phyloP scores from a whole-genome alignment of 306 rosid species.

The Echinosophora koreensis region DNA sequence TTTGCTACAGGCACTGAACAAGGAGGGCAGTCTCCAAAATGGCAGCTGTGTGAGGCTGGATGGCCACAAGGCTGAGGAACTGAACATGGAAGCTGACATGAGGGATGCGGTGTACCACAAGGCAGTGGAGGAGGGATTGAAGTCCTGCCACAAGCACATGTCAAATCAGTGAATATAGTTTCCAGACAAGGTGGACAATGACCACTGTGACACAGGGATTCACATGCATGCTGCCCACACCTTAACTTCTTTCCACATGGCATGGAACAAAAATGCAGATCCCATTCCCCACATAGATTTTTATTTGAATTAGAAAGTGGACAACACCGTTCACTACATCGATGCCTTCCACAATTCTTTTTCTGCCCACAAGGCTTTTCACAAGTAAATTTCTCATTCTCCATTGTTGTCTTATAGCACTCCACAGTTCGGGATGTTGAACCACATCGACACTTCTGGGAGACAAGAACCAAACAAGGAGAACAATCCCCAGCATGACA shows the following conservation, averaged over 20 bases:
- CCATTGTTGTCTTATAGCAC: slow-evolving; percentile 67
- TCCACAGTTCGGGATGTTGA: slow-evolving; percentile 77
- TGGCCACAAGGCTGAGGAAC: slow-evolving; percentile 92
- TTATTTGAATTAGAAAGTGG: slow-evolving; percentile 68
- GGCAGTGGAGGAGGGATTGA: slow-evolving; percentile 92
- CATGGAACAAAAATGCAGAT: slow-evolving; percentile 85
- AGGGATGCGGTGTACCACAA: slow-evolving; percentile 83
- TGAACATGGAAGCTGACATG: slow-evolving; percentile 87
- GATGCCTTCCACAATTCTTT: slow-evolving; percentile 94
- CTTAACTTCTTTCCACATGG: slow-evolving; percentile 81
- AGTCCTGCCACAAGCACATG: slow-evolving; percentile 85
- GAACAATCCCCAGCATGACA: slow-evolving; percentile 87
- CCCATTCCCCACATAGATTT: slow-evolving; percentile 65
- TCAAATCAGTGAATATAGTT: slow-evolving; percentile 84
- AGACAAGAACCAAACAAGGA: slow-evolving; percentile 72
- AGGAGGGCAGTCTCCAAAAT: slow-evolving; percentile 91
- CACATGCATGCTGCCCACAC: slow-evolving; percentile 90
- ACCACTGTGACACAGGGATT: slow-evolving; percentile 86
- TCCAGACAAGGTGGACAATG: slow-evolving; percentile 94
- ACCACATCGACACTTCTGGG: slow-evolving; percentile 83
- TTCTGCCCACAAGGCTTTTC: slow-evolving; percentile 84
- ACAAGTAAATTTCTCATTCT: slow-evolving; percentile 68
- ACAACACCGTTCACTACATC: slow-evolving; percentile 90
- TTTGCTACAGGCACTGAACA: slow-evolving; percentile 84
- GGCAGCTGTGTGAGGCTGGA: slow-evolving; percentile 90